These are phyloP conservation scores for Immersiporthe knoxdaviesiana DNA, from an alignment of 2,329 filamentous ascomycete species.

Conservation along the genomic window DNA sequence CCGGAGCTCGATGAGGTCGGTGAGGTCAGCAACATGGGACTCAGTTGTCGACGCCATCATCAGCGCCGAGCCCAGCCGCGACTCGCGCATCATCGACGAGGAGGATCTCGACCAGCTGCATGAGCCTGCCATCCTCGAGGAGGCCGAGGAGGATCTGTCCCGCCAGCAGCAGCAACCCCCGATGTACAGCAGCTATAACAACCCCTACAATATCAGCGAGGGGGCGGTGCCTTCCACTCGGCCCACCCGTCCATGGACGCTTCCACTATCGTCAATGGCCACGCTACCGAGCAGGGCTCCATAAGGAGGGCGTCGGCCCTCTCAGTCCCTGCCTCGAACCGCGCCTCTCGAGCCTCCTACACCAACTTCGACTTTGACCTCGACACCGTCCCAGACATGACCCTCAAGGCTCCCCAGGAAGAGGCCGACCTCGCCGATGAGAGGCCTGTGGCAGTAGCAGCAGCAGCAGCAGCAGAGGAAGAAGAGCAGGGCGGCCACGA, in stretches of 20 bases:
- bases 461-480: too few species aligned
- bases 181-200: slow-evolving; percentile 2
- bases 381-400: slow-evolving; percentile 6
- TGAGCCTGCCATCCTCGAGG: slow-evolving; percentile 15
- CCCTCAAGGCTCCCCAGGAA: slow-evolving; percentile 7
- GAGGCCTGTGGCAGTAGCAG: too few species aligned
- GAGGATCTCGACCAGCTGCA: not conserved
- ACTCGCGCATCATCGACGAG: slow-evolving; percentile 12
- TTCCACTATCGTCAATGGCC: slow-evolving; percentile 15
- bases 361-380: slow-evolving; percentile 17
- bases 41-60: slow-evolving; percentile 20
- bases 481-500: not conserved
- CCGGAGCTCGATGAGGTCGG: slow-evolving; percentile 13
- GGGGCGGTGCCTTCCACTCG: slow-evolving; percentile 3
- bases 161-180: not conserved
- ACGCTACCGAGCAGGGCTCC: slow-evolving; percentile 6
- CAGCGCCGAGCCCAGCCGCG: slow-evolving; percentile 12
- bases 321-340: not conserved
- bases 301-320: slow-evolving; percentile 10
- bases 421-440: slow-evolving; percentile 4
- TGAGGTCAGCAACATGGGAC: slow-evolving; percentile 16
- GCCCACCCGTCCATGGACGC: slow-evolving; percentile 18
- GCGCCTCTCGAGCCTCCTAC: slow-evolving; percentile 8
- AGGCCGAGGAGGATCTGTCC: slow-evolving; percentile 2
- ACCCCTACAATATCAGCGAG: not conserved